phyloP scores from a whole-genome alignment of 768 basidiomycete species.

The Lactarius trivialis region DNA sequence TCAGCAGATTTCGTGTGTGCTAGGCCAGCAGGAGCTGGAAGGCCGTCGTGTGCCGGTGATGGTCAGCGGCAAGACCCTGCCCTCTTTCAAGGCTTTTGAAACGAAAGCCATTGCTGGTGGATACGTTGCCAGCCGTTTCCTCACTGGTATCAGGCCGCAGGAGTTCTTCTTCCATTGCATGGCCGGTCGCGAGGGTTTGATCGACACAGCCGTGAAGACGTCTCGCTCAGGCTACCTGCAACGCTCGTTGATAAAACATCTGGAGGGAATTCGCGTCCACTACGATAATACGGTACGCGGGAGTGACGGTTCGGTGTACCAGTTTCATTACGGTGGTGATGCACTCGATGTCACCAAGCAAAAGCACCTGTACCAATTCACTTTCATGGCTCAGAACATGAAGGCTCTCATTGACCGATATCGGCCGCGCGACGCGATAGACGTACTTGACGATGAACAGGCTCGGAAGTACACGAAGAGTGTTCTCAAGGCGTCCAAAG shows the following conservation, averaged over 20 bases:
- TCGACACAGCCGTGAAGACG: conserved; percentile 99
- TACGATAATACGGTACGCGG: conserved; percentile 98
- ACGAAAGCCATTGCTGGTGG: conserved; percentile 98
- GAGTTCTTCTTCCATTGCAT: conserved; percentile 99
- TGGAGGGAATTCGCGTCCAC: conserved; percentile 93
- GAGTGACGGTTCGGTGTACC: conserved; percentile 86
- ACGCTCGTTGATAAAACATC: conserved; percentile 95
- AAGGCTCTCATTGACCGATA: conserved; percentile 69
- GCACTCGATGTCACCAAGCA: conserved; percentile 95
- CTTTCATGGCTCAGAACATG: conserved; percentile 87
- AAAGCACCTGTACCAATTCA: conserved; percentile 90
- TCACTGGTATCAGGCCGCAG: conserved; percentile 96
- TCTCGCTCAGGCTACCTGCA: conserved; percentile 97
- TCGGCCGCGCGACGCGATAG: conserved; percentile 51
- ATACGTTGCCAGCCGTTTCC: conserved; percentile 95
- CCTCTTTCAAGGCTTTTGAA: conserved; percentile 95
- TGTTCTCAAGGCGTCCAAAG: conserved; percentile 65
- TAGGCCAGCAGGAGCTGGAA: conserved; percentile 97
- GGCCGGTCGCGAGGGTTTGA: conserved; percentile 98
- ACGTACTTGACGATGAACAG: conserved; percentile 55
- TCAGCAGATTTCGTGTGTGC: conserved; percentile 93
- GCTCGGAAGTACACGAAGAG: conserved; percentile 84
- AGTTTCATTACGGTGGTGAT: conserved; percentile 97
- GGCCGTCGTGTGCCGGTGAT: conserved; percentile 98
- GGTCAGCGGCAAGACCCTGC: conserved; percentile 97